Evolutionary conservation across 139 green algal genomes (phyloP), one percentile per base, ranked within the genome.

Genomic region (Chlamydomonas incerta): DNA sequence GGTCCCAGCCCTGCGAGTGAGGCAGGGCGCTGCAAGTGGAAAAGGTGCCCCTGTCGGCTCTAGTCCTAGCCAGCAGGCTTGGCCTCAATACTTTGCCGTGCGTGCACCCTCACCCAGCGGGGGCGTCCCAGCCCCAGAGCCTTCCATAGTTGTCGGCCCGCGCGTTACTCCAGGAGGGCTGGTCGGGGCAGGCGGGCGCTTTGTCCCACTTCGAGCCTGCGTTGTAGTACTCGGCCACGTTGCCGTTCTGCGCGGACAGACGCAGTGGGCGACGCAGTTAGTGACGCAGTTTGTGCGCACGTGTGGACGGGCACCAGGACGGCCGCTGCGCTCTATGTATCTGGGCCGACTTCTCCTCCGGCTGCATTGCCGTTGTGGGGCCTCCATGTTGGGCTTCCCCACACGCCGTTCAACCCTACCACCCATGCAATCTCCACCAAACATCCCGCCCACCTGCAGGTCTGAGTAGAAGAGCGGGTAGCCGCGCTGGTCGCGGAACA

Each of bases 121-220:
- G 6, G 6, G 29, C 29, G 46, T 87, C 55, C 80, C 80, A 90
- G 18, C 87, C 87, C 87, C 80, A 90, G 18, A 90, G 80, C 11
- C 87, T 55, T 6, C 87, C 87, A 8, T 81, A 69, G 26, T 74
- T 87, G 57, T 90, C 87, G 9, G 68, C 47, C 8, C 84, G 80
- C 20, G 85, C 74, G 28, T 66, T 89, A 24, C 76, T 83, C 58
- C 62, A 67, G 23, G 69, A 65, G 6, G 77, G 77, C 5, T 47
- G 23, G 41, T 35, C 33, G 29, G 57, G 46, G 34, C 85, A 89
- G 14, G 26, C 28, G 1, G 85, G 77, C 31, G 85, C 73, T 6
- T 83, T 86, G 57, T 74, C 69, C 85, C 85, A 89, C 28, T 72
- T 24, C 21, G 37, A 46, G 60, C 82, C 77, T 28, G 86, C 75